Conservation (phyloP, 2,329 filamentous ascomycete species). For the Nemania sp. region DNA sequence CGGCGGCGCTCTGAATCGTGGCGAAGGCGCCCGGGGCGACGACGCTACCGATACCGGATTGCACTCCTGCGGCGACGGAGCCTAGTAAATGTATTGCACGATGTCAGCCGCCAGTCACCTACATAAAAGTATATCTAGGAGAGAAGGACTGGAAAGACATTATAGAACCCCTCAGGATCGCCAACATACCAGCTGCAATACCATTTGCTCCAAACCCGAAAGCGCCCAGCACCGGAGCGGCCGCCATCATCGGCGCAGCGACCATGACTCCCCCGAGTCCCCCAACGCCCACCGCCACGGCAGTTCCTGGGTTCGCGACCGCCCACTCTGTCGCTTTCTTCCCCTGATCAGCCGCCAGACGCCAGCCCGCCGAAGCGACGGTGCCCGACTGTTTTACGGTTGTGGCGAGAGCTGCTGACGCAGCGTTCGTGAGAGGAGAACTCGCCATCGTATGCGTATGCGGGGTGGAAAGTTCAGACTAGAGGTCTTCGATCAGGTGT, state of each 20-base stretch:
- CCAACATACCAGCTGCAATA: slow-evolving; percentile 24
- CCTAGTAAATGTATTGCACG: slow-evolving; percentile 15
- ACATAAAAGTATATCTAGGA: neutral
- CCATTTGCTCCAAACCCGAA: slow-evolving; percentile 28
- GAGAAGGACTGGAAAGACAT: neutral
- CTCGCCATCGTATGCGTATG: neutral
- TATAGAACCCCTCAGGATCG: neutral
- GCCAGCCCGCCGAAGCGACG: neutral
- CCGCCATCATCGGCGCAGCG: slow-evolving; percentile 19
- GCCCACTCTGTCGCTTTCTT: slow-evolving; percentile 22
- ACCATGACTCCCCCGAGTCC: slow-evolving; percentile 1
- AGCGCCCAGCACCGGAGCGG: slow-evolving; percentile 20
- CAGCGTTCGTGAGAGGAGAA: neutral
- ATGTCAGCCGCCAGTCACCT: neutral
- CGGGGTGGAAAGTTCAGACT: neutral
- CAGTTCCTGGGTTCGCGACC: slow-evolving; percentile 21
- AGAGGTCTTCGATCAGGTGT: neutral
- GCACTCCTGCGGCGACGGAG: slow-evolving; percentile 27
- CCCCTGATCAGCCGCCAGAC: neutral
- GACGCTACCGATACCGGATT: slow-evolving; percentile 31
- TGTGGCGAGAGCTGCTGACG: neutral
- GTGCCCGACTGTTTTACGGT: neutral
- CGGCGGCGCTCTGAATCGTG: slow-evolving; percentile 31
- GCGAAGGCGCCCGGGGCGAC: slow-evolving; percentile 29
- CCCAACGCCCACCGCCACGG: slow-evolving; percentile 8